A percentile compares a stretch with the other conserved stretches of the same genome.
Conservation (phyloP, 495 filamentous ascomycete species). For the Hypoxylon perforatum region DNA sequence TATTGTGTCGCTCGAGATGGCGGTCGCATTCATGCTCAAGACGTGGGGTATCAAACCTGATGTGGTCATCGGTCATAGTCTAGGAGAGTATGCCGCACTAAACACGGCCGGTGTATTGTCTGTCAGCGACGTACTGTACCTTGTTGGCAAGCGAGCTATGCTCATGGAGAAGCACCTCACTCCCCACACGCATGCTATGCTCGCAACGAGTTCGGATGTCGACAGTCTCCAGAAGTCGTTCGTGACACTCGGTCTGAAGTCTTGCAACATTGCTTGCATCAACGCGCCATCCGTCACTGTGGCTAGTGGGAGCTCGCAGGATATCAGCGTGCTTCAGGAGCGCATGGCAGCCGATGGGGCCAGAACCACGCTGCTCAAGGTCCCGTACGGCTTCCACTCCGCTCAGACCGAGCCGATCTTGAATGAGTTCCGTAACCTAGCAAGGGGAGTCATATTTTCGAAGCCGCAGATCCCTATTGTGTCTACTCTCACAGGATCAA, state of each 20-base stretch:
- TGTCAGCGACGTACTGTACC: conserved; percentile 68
- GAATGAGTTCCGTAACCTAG: conserved; percentile 61
- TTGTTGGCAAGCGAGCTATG: conserved; percentile 72
- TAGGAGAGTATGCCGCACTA: conserved; percentile 74
- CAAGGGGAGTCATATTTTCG: conserved; percentile 62
- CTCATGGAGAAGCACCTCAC: conserved; percentile 68
- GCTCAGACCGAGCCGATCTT: conserved; percentile 73
- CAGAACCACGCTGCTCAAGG: conserved; percentile 66
- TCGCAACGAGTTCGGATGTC: conserved; percentile 41
- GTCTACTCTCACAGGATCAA: conserved; percentile 66
- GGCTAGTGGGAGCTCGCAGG: conserved; percentile 50
- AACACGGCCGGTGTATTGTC: conserved; percentile 73
- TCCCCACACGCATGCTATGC: conserved; percentile 64
- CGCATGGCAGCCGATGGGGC: conserved; percentile 57
- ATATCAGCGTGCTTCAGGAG: conserved; percentile 64
- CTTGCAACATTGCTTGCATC: conserved; percentile 52
- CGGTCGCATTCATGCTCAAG: conserved; percentile 64
- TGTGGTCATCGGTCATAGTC: conserved; percentile 74
- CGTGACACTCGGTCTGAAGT: conserved; percentile 46
- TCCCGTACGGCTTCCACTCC: conserved; percentile 76
- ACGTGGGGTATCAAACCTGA: conserved; percentile 68
- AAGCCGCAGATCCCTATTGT: conserved; percentile 66
- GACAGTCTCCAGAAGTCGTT: conserved; percentile 37
- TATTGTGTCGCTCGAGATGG: not conserved
- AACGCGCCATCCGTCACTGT: conserved; percentile 62